Evolutionary conservation across 805 yeast species (phyloP).

Genomic region (Limtongia smithiae): DNA sequence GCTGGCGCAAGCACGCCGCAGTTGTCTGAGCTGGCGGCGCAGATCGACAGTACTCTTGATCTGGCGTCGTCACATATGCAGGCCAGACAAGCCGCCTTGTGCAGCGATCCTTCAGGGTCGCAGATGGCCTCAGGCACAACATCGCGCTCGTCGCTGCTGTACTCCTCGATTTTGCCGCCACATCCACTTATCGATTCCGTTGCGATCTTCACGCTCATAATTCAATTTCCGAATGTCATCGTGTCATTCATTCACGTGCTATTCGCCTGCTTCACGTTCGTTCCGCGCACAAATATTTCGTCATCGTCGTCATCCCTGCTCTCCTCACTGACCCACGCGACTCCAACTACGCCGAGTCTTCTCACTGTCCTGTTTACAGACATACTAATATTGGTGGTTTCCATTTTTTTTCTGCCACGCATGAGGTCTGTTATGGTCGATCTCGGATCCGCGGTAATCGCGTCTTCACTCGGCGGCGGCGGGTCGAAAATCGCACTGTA

Average conservation of each 20-base stretch:
- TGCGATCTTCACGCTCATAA: slow-evolving; percentile 36
- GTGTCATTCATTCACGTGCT: slow-evolving; percentile 33
- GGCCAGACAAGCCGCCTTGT: no score
- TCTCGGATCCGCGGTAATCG: slow-evolving; percentile 31
- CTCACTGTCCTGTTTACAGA: slow-evolving; percentile 35
- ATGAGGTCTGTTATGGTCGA: slow-evolving; percentile 26
- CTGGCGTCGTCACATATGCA: no score
- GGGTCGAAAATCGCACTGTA: slow-evolving; percentile 37
- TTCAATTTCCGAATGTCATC: slow-evolving; percentile 34
- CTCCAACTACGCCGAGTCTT: slow-evolving; percentile 29
- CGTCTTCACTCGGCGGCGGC: slow-evolving; percentile 36
- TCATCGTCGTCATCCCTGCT: slow-evolving; percentile 11
- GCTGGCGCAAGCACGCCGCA: no score
- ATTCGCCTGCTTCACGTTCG: slow-evolving; percentile 30
- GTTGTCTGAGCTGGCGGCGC: no score
- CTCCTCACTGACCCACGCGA: slow-evolving; percentile 26
- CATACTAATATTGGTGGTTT: slow-evolving; percentile 32
- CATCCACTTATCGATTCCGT: slow-evolving; percentile 38
- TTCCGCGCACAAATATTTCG: slow-evolving; percentile 21
- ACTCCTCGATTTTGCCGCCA: slow-evolving; percentile 32
- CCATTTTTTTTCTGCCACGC: slow-evolving; percentile 27
- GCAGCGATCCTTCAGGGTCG: slow-evolving; percentile 1
- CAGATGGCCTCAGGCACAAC: background rate
- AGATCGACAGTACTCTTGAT: no score
- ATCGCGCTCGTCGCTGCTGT: background rate